Conservation (phyloP, 148 eudicot species). For the Fallopia convolvulus region DNA sequence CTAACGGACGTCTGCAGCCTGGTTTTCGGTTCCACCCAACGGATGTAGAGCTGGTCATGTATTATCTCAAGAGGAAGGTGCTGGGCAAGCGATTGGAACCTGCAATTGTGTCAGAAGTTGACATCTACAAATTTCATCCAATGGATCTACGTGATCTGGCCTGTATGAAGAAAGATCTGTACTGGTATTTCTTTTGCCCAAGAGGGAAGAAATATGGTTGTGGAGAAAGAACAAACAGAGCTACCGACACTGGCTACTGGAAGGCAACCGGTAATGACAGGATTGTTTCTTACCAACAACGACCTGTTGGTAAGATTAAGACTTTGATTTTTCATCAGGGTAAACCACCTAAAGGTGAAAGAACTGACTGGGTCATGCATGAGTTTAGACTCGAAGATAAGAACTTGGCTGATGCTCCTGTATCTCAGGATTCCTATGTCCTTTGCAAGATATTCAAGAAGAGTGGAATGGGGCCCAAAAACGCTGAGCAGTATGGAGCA, state of each 20-base stretch:
- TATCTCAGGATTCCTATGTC: constrained; percentile 46
- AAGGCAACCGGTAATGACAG: constrained; percentile 78
- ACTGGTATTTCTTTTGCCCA: constrained; percentile 85
- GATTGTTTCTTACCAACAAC: constrained; percentile 17
- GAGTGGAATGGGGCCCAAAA: constrained; percentile 66
- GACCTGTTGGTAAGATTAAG: constrained; percentile 53
- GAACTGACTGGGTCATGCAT: constrained; percentile 86
- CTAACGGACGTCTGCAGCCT: constrained; percentile 28
- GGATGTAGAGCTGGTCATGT: constrained; percentile 59
- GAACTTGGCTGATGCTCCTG: constrained; percentile 30
- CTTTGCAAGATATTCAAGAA: constrained; percentile 64
- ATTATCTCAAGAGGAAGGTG: constrained; percentile 65
- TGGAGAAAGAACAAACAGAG: constrained; percentile 48
- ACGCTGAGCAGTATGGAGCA: constrained; percentile 14
- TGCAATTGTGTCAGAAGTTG: constrained; percentile 46
- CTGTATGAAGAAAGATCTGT: constrained; percentile 33
- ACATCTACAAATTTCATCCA: constrained; percentile 46
- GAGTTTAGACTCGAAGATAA: constrained; percentile 50
- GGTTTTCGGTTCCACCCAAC: constrained; percentile 84
- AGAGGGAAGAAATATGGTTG: constrained; percentile 41
- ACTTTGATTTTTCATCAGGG: constrained; percentile 66
- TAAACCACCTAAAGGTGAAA: constrained; percentile 49
- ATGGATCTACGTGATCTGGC: constrained; percentile 64
- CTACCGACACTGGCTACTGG: constrained; percentile 63
- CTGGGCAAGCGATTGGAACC: constrained; percentile 35